Base-by-base conservation (phyloP, 306 rosid species). In the Vigna trinervia region DNA sequence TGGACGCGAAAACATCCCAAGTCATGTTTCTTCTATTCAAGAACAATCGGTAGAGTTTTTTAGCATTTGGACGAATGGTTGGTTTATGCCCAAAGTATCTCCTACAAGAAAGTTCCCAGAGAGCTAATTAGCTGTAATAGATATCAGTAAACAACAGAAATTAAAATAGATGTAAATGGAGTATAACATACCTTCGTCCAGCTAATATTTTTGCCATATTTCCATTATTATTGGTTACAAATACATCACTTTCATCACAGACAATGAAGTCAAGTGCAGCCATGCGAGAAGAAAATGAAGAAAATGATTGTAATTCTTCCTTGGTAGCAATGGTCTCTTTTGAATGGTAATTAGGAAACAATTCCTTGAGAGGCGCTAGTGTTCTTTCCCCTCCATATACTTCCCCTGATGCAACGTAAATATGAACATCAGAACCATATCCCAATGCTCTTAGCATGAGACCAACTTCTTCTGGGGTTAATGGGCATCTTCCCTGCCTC, bases 381-480 rank as follows among this genome's bases (percentile, higher is more conserved):
- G 98, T 89, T 82, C 87, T 86, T 70, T 96, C 99, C 64, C 99
- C 99, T 76, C 99, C 92, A 83, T 96, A 96, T 65, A 96, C 96
- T 75, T 88, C 97, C 59, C 98, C 99, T 54, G 98, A 96, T 74
- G 99, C 99, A 57, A 96, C 99, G 74, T 96, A 96, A 65, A 96
- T 89, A 78, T 96, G 98, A 87, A 93, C 90, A 59, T 91, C 92
- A 47, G 89, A 88, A 64, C 93, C 94, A 89, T 92, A 96, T 30
- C 99, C 99, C 77, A 96, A 81, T 4, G 94, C 99, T 87, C 99
- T 92, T 62, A 96, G 85, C 99, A 96, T 92, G 84, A 96, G 89
- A 84, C 98, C 99, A 69, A 92, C 99, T 89, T 96, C 99, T 88
- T 91, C 98, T 15, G 99, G 99, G 73, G 99, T 96, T 58, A 96